Percentiles rank a stretch among this genome's conserved stretches.
Conservation (phyloP, 2,329 filamentous ascomycete species). For the Xylariaceae sp. region DNA sequence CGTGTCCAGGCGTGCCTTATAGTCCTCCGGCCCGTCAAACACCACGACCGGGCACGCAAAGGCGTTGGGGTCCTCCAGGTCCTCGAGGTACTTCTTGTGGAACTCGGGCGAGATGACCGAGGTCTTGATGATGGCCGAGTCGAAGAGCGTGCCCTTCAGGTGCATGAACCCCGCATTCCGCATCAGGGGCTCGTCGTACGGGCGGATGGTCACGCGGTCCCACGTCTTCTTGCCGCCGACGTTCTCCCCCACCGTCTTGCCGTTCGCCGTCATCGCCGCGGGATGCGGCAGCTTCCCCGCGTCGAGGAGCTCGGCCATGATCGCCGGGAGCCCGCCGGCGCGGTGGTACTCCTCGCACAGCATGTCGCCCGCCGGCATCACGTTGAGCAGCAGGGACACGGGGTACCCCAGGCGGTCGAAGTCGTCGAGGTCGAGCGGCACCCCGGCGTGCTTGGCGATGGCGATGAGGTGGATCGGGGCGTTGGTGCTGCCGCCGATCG, state of each 20-base stretch:
- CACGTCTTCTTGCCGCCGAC: slow-evolving; percentile 40
- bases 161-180: slow-evolving; percentile 48
- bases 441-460: slow-evolving; percentile 49
- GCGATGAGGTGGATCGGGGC: slow-evolving; percentile 53
- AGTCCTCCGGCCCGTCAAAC: slow-evolving; percentile 49
- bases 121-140: slow-evolving; percentile 50
- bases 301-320: slow-evolving; percentile 49
- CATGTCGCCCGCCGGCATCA: slow-evolving; percentile 50
- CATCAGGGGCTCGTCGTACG: slow-evolving; percentile 42
- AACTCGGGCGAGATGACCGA: slow-evolving; percentile 45
- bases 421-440: slow-evolving; percentile 46
- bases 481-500: slow-evolving; percentile 54
- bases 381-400: slow-evolving; percentile 48
- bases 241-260: slow-evolving; percentile 39
- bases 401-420: slow-evolving; percentile 48
- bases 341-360: slow-evolving; percentile 51
- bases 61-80: slow-evolving; percentile 35
- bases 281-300: slow-evolving; percentile 39
- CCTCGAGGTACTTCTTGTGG: slow-evolving; percentile 37
- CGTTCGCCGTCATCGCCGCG: slow-evolving; percentile 41
- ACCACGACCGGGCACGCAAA: slow-evolving; percentile 44
- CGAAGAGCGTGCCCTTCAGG: slow-evolving; percentile 42
- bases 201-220: slow-evolving; percentile 43
- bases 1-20: slow-evolving; percentile 37
- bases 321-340: slow-evolving; percentile 47